These are phyloP conservation scores for Alternaria dauci DNA, from an alignment of 2,329 filamentous ascomycete genomes.

Conservation along the genomic window DNA sequence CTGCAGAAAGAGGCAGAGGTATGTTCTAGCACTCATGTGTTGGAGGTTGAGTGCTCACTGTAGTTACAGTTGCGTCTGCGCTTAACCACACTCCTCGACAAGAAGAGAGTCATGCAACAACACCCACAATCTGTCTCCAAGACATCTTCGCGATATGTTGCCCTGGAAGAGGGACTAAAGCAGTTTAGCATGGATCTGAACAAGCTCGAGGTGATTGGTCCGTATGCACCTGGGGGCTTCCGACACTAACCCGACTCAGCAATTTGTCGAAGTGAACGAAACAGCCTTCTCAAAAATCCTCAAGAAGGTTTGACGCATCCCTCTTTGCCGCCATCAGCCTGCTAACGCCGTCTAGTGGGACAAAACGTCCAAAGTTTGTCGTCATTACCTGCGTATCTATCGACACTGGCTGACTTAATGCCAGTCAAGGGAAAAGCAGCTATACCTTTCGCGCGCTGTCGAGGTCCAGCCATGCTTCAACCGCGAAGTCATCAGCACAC, in stretches of 20 bases:
- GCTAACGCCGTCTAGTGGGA: constrained; percentile 75
- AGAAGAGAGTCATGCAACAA: constrained; percentile 90
- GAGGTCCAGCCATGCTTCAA: constrained; percentile 99
- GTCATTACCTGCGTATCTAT: constrained; percentile 23
- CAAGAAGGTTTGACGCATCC: constrained; percentile 74
- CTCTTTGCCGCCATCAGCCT: constrained; percentile 1
- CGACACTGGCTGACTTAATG: constrained; percentile 43
- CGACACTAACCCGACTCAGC: constrained; percentile 60
- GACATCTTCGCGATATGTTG: constrained; percentile 91
- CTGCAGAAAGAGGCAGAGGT: constrained; percentile 98
- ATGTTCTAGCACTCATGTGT: constrained; percentile 36
- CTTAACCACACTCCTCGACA: constrained; percentile 89
- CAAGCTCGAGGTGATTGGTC: constrained; percentile 74
- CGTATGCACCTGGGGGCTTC: constrained; percentile 14
- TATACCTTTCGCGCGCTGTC: constrained; percentile 93
- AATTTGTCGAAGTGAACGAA: constrained; percentile 98
- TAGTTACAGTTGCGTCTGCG: constrained; percentile 85
- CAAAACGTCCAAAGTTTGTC: constrained; percentile 87
- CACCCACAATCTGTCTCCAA: constrained; percentile 79
- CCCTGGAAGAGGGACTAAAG: constrained; percentile 94
- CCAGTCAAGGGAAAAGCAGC: constrained; percentile 92
- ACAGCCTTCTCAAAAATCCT: constrained; percentile 98
- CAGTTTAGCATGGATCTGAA: constrained; percentile 97
- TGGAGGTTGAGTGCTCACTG: constrained; percentile 23
- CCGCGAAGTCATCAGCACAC: constrained; percentile 91